Evolutionary conservation across 306 rosid species (phyloP).

Genomic region (Purshia tridentata): DNA sequence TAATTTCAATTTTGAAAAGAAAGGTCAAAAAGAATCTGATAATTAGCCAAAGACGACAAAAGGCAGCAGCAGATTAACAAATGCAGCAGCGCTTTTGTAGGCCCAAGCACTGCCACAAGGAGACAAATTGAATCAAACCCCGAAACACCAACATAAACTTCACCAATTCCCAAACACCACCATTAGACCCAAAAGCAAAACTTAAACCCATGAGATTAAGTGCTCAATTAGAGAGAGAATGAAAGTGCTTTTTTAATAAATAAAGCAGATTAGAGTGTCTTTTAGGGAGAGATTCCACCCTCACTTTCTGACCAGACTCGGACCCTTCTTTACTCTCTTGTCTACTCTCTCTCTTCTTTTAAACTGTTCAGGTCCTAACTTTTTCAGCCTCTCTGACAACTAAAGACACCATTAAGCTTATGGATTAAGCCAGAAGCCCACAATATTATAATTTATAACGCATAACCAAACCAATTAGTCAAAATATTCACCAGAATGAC

Average conservation of each 20-base stretch:
- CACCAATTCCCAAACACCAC: constrained; percentile 37
- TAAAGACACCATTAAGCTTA: constrained; percentile 19
- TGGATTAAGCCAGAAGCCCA: not conserved
- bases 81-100: constrained; percentile 22
- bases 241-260: not conserved
- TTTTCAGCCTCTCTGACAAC: constrained; percentile 43
- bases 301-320: constrained; percentile 7
- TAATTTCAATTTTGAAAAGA: too few species aligned
- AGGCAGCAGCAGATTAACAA: not conserved
- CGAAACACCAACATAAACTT: constrained; percentile 16
- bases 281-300: constrained; percentile 1
- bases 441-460: not conserved
- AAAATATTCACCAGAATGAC: constrained; percentile 1
- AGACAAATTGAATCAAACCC: constrained; percentile 47
- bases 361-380: constrained; percentile 33
- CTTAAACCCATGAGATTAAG: not conserved
- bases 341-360: constrained; percentile 23
- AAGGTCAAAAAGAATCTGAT: not conserved
- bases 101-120: constrained; percentile 31
- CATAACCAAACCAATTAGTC: not conserved
- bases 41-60: constrained; percentile 1
- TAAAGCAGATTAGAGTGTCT: too few species aligned
- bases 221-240: not conserved
- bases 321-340: constrained; percentile 7
- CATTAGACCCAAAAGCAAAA: constrained; percentile 7